Base-by-base conservation (phyloP, 805 yeast genomes). In the Debaryomyces castellii region DNA sequence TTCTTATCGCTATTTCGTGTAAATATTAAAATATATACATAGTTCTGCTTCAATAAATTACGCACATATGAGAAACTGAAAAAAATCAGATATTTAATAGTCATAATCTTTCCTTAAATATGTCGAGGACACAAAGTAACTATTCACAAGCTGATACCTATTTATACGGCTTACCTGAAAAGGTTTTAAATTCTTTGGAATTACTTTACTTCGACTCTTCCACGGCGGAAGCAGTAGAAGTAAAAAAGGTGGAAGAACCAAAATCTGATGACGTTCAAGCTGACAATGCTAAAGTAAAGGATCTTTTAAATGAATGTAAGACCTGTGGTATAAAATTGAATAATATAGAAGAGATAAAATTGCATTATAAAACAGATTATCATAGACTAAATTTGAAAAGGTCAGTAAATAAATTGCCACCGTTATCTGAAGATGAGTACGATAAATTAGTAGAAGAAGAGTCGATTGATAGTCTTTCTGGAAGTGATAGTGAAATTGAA, bases 321-420 rank as follows among this genome's bases (percentile, higher is more conserved):
- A 37, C 59, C 5, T 61, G 65, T 43, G 38, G 43, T 5, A 27
- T 48, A 14, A 28, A 32, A 10, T 47, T 54, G 17, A 48, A 28
- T 24, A 17, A 42, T 17, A 36, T 25, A 5, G 48, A 44, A 6
- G 57, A 51, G 16, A 37, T 46, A 22, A 68, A 72, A 46, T 62
- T 57, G 2, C 87, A 82, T 54, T 83, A 74, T 62, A 81, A 78
- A 53, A 69, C 82, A 0, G 88, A 83, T 53, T 69, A 74, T 18
- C 83, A 85, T 55, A 70, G 80, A 32, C 72, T 74, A 55, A 88
- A 88, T 57, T 51, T 79, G 43, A 83, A 83, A 58, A 69, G 91
- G 44, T 59, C 67, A 8, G 53, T 78, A 23, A 64, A 64, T 32
- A 76, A 77, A 0, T 64, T 79, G 39, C 60, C 69, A 0, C 67